Base-by-base conservation (phyloP, 306 rosid genomes). In the Begonia fuchsioides region DNA sequence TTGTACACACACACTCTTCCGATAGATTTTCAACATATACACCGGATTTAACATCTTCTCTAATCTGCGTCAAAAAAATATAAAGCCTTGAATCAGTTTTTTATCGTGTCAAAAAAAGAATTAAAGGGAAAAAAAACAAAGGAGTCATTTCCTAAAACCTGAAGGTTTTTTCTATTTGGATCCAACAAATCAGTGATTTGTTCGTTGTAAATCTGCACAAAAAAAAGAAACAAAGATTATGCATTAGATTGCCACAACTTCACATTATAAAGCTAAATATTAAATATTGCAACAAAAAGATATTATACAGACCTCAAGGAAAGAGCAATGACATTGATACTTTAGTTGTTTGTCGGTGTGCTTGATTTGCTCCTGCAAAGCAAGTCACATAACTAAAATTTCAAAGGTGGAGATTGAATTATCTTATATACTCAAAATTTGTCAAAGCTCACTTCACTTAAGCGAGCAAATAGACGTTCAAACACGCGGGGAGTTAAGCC, bases 31-130 rank as follows among this genome's bases (percentile, higher is more conserved):
- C 99, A 38, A 92, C 96, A 77, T 92, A 92, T 15, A 92, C 88
- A 56, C 99, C 99, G 68, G 96, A 82, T 73, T 85, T 92, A 58
- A 92, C 99, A 69, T 86, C 99, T 80, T 92, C 99, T 68, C 99
- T 72, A 44, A 92, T 77, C 96, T 92, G 88, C 50, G 55, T 56
- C 43, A 43, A 19, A 52, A 68, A 7, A 32, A 13, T 61, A 52
- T 53, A 58, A 44, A 45, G 5, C 40, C 11, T 55, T 43, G 56
- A 70, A 57, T 44, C 57, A 53, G 38, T 32, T 59, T 32, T 55
- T 12, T 49, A 7, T 17, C 20, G 44, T 12, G 49, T 43, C 57
- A 16, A 56, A 26, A 18, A 52, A 13, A 50, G 53, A 48, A 41
- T 46, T 10, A 39, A 50, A 9, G 44, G 13, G 40, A 56, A 50